Evolutionary conservation across 1,284 basidiomycete genomes (phyloP), one percentile per base, ranked within the genome.

Genomic region (Gymnopus androsaceus): DNA sequence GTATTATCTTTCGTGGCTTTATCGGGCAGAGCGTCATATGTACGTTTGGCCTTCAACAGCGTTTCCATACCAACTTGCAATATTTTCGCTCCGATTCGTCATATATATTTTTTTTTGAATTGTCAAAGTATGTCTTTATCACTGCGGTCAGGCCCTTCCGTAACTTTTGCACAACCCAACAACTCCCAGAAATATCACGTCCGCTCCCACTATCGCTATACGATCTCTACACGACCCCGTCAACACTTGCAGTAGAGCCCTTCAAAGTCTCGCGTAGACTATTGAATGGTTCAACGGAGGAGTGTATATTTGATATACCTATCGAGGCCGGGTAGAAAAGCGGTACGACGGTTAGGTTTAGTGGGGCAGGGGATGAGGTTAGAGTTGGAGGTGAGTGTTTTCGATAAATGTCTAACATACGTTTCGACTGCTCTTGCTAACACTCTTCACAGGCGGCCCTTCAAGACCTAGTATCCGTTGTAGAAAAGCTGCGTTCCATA

Each of bases 261-360:
- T 83, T 99, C 58, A 96, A 95, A 72, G 85, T 99, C 57, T 87
- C 88, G 3, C 85, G 95, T 52, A 83, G 84, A 63, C 73, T 90
- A 54, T 72, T 87, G 25, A 79, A 81, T 55, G 94, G 95, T 1
- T 73, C 76, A 12, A 87, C 84, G 12, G 94, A 97, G 70, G 93
- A 96, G 62, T 97, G 95, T 73, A 87, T 95, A 7, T 83, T 97
- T 57, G 93, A 95, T 67, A 90, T 96, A 62, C 80, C 84, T n/a
- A 84, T 96, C 54, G 85, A 88, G 63, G 91, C 95, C 0, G 90
- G 90, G 2, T 92, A 88, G 88, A 90, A 91, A 75, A 82, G 83
- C 61, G 95, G 95, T 2, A 98, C 95, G 19, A 97, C 95, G 75
- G 83, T 97, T 59, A 87, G 92, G 56, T 98, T 95, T 73, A 85